Evolutionary conservation across 306 rosid genomes (phyloP).

Genomic region (Quercus alba): DNA sequence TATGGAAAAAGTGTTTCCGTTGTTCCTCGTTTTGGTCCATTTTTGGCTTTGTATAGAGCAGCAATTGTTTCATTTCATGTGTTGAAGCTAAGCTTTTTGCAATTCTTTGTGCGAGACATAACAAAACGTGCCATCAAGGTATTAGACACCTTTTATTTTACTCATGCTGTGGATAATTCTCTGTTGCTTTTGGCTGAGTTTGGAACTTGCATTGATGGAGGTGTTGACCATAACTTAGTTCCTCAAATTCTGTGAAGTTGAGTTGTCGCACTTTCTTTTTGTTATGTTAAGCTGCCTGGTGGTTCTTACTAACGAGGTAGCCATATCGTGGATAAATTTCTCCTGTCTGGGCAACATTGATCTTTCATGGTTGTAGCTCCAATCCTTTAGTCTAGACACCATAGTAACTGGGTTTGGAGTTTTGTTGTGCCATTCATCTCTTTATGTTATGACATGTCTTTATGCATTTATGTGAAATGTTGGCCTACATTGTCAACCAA

Average conservation of each 20-base stretch:
- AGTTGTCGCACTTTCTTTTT: not conserved
- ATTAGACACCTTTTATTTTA: not conserved
- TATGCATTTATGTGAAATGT: not conserved
- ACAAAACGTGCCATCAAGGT: conserved; percentile 81
- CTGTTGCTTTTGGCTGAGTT: conserved; percentile 9
- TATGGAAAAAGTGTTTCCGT: conserved; percentile 58
- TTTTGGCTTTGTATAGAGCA: conserved; percentile 89
- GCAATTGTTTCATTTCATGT: conserved; percentile 81
- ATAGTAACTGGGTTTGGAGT: not conserved
- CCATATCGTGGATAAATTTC: not conserved
- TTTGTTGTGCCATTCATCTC: not conserved
- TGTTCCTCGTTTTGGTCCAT: conserved; percentile 70
- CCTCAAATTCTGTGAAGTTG: not conserved
- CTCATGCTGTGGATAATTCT: not conserved
- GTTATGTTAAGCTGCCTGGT: not conserved
- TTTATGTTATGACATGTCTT: not conserved
- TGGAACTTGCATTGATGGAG: not conserved
- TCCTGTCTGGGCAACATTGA: not conserved
- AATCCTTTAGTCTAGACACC: not conserved
- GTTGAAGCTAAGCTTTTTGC: conserved; percentile 70
- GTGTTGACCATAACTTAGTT: not conserved
- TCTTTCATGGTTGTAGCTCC: not conserved
- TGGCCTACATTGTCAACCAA: not conserved
- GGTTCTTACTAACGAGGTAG: not conserved
- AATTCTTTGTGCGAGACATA: conserved; percentile 59